Percentiles rank a stretch among this genome's conserved stretches.
phyloP scores from a whole-genome alignment of 2,329 filamentous ascomycete genomes.

The Purpureocillium takamizusanense region DNA sequence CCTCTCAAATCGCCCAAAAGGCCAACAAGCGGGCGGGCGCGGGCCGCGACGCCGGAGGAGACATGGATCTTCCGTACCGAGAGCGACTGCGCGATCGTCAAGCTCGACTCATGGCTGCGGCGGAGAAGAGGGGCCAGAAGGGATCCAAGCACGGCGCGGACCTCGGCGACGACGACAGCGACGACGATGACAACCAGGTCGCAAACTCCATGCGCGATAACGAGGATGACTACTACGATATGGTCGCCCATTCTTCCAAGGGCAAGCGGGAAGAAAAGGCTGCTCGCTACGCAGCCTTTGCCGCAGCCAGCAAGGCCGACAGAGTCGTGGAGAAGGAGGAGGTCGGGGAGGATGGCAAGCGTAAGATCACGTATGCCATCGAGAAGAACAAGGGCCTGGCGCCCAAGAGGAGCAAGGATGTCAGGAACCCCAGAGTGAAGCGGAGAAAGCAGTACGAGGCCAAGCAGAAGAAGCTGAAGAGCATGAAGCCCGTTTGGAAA shows the following conservation, averaged over 20 bases:
- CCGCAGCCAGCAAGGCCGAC: conserved; percentile 54
- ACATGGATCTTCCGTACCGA: conserved; percentile 76
- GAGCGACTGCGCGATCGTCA: conserved; percentile 83
- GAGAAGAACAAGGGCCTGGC: conserved; percentile 96
- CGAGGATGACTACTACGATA: conserved; percentile 80
- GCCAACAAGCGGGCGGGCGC: conserved; percentile 72
- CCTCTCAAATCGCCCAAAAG: conserved; percentile 93
- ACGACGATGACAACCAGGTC: conserved; percentile 52
- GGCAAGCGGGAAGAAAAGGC: conserved; percentile 68
- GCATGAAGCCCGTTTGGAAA: conserved; percentile 78
- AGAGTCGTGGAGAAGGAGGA: conserved; percentile 56
- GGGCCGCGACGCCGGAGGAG: conserved; percentile 66
- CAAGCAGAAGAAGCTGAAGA: conserved; percentile 94
- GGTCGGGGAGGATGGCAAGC: conserved; percentile 75
- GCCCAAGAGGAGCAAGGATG: conserved; percentile 85
- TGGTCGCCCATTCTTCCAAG: conserved; percentile 62
- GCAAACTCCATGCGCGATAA: conserved; percentile 44
- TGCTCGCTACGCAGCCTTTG: conserved; percentile 44
- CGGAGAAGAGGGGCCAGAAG: conserved; percentile 70
- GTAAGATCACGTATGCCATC: conserved; percentile 88
- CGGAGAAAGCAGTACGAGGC: conserved; percentile 94
- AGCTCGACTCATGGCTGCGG: conserved; percentile 78
- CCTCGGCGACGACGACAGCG: conserved; percentile 60
- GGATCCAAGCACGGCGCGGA: conserved; percentile 53
- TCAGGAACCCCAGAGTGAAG: conserved; percentile 92